Evolutionary conservation across 306 rosid species (phyloP), one percentile per base, ranked within the genome.

Genomic region (Sesbania bispinosa): DNA sequence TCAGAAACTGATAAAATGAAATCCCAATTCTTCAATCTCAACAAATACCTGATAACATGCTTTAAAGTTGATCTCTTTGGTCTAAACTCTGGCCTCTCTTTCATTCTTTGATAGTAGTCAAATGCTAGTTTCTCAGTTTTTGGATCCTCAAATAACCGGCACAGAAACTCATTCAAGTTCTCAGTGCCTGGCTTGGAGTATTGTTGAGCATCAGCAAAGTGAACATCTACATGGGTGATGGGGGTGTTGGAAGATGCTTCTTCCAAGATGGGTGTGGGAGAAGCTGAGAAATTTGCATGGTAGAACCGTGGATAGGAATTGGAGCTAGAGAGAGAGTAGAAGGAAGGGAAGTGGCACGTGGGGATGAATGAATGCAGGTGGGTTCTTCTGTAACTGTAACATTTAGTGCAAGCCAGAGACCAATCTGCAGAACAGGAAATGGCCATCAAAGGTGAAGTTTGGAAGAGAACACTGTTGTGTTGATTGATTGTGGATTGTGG

Each of bases 41-140:
- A 53, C 79, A 88, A 84, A n/a, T 88, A 87, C 87, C 91, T 85
- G 58, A 81, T 71, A 2, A 88, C 76, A 61, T 73, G 84, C 39
- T 69, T 67, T 10, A 88, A 48, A 5, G 91, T 82, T 23, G 88
- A 60, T 62, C 51, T 83, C 79, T 68, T 61, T 5, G 96, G 88
- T 38, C 79, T 76, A 72, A 85, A 90, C 20, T 84, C 85, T 3
- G 88, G 72, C 67, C 76, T 73, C 20, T 86, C 80, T 71, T 77
- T 84, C 41, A 86, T 74, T 55, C 84, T 84, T 41, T 80, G 87
- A 4, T 90, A 88, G 73, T 79, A 85, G 18, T 88, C 85, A 48
- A 73, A 84, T 1, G 80, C 92, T 10, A 80, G 68, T 4, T 74
- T 84, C 65, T 82, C 67, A 0, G 80, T 87, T 27, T 62, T 70